Conservation (phyloP, 2,329 filamentous ascomycete genomes). For the Ophiostoma pallidulum region DNA sequence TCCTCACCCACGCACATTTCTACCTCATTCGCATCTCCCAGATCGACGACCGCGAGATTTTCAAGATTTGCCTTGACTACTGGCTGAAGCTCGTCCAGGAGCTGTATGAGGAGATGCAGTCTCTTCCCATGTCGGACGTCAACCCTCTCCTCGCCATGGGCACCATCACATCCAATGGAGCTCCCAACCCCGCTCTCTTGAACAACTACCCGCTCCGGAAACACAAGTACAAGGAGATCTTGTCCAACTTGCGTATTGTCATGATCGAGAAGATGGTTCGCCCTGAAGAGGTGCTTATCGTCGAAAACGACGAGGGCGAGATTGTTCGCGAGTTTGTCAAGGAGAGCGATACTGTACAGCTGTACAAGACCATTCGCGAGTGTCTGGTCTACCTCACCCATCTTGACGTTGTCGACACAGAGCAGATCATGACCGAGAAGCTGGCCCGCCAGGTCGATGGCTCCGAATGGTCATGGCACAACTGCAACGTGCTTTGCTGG, state of each 20-base stretch:
- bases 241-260: constrained; percentile 87
- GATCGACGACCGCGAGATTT: constrained; percentile 97
- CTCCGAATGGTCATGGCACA: constrained; percentile 96
- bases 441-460: constrained; percentile 90
- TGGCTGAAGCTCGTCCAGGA: constrained; percentile 98
- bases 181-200: constrained; percentile 74
- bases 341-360: constrained; percentile 96
- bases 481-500: constrained; percentile 99
- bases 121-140: constrained; percentile 76
- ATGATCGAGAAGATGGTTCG: constrained; percentile 99
- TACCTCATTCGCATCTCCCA: constrained; percentile 97
- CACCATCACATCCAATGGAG: constrained; percentile 67
- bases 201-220: constrained; percentile 90
- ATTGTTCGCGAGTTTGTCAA: constrained; percentile 99
- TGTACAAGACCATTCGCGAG: constrained; percentile 98
- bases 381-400: constrained; percentile 96
- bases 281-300: constrained; percentile 93
- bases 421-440: constrained; percentile 99
- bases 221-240: constrained; percentile 92
- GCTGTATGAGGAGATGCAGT: constrained; percentile 98
- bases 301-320: constrained; percentile 99
- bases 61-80: constrained; percentile 98
- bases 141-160: constrained; percentile 82
- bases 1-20: constrained; percentile 90
- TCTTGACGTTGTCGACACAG: constrained; percentile 92